Evolutionary conservation across 352 stramenopile genomes (phyloP), one percentile per base, ranked within the genome.

Genomic region (Phytopythium oedochilum): DNA sequence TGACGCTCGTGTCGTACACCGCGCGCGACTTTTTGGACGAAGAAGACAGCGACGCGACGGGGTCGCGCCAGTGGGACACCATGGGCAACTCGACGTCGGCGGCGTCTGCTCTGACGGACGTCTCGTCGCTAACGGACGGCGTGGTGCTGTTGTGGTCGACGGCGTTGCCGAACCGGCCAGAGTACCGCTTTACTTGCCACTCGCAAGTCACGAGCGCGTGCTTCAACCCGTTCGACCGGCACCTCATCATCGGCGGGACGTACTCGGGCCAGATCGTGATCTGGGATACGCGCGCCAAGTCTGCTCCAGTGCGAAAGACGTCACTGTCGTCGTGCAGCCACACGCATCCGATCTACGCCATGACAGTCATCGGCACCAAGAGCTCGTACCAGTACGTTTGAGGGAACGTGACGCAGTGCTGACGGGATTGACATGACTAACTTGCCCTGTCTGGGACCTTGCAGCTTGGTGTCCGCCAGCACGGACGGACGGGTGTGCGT

Each of bases 181-280:
- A 95, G 54, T 95, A 93, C 59, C 82, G 83, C 7, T 95, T 95
- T 60, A 95, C 83, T 5, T 93, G 85, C 32, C 81, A 93, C 61
- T 92, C 85, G 28, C 83, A 93, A 43, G 77, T 94, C 52, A 94
- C 83, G 17, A 90, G 78, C 34, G 85, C 85, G 5, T 92, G 83
- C 61, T 95, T 95, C 64, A 90, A 91, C 52, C 85, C 85, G 29
- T 95, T 92, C 42, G 85, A 95, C 50, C 83, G 85, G 23, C 79
- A 95, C 60, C 60, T 95, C 61, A 78, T 95, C 58, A 80, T 95
- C 42, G 85, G 85, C 29, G 85, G 83, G 14, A 95, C 85, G 26
- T 95, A 95, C 60, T 89, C 85, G 34, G 85, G 85, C 9, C 85
- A 95, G 42, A 82, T 94, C 47, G 86, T 95, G 38, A 65, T 94